Evolutionary conservation across 768 basidiomycete species (phyloP), one percentile per base, ranked within the genome.

Genomic region (Galerina marginata): DNA sequence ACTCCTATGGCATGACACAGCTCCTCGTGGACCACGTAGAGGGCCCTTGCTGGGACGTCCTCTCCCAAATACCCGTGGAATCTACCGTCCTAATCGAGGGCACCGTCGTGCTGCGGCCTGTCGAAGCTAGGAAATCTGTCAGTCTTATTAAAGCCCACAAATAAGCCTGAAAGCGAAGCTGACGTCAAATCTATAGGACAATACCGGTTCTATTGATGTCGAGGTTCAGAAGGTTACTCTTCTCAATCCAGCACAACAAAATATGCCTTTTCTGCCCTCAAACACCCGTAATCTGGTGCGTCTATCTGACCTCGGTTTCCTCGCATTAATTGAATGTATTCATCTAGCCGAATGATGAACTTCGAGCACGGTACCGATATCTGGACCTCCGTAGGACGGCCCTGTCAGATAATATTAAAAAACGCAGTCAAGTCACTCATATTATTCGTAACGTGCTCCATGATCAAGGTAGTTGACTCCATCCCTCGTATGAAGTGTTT

Each of bases 181-280:
- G 60, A 59, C 59, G 54, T 61, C 62, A 66, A 56, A 54, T 51
- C 48, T 55, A 61, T 57, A 91, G 88, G 82, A 78, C 50, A 76
- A 79, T 61, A 83, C 88, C 26, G 93, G 93, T 26, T 84, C 90
- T 61, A 83, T 96, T 60, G 95, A 98, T 75, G 85, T 98, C 14
- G 80, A 85, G 37, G 87, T 97, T 44, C 77, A 87, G 37, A 77
- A 79, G 12, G 88, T 86, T 66, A 87, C 82, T 47, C 74, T 96
- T 55, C 83, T 98, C 62, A 98, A 98, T 74, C 83, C 92, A 29
- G 94, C 94, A 2, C 78, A 81, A 62, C 69, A 74, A 40, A 76
- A 77, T 56, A 74, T 98, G 63, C 95, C 96, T n/a, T 97, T 97
- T 74, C 79, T 87, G 51, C 93, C 95, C 40, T 92, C 89, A 59